Evolutionary conservation across 331 rosid species (phyloP).

Genomic region (Dryas integrifolia): DNA sequence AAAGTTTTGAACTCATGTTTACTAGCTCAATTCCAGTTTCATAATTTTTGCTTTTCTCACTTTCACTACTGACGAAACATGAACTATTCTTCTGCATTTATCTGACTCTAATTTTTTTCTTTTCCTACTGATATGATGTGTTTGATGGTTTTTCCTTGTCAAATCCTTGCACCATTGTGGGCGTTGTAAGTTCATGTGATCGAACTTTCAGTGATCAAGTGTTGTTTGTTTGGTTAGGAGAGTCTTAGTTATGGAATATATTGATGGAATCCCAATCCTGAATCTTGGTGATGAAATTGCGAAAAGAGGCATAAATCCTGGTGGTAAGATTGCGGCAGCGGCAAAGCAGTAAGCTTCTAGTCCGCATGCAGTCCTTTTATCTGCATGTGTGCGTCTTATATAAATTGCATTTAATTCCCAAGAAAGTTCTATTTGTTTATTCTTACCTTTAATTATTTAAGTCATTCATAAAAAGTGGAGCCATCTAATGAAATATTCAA

Average conservation of each 20-base stretch:
- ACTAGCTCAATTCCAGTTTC: too few species aligned
- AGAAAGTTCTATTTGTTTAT: not conserved
- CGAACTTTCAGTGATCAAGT: constrained; percentile 22
- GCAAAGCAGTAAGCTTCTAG: constrained; percentile 77
- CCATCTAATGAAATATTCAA: not conserved
- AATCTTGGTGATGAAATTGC: constrained; percentile 92
- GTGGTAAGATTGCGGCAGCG: constrained; percentile 65
- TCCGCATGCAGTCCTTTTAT: constrained; percentile 26
- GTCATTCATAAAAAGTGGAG: constrained; percentile 9
- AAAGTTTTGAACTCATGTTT: too few species aligned
- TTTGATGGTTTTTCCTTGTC: constrained; percentile 3
- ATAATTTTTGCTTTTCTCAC: too few species aligned
- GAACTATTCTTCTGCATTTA: too few species aligned
- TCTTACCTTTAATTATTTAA: constrained; percentile 6
- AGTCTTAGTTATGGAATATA: constrained; percentile 85
- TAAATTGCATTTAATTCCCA: not conserved
- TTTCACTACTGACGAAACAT: too few species aligned
- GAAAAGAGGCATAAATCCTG: constrained; percentile 80
- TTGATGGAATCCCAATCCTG: constrained; percentile 83
- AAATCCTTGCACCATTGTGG: constrained; percentile 5
- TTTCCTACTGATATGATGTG: not conserved
- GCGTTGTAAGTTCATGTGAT: constrained; percentile 21
- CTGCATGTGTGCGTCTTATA: not conserved
- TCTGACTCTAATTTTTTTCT: too few species aligned
- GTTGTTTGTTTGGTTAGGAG: constrained; percentile 56